A percentile compares a stretch with the other conserved stretches of the same genome.
Conservation (phyloP, 352 stramenopile genomes). For the Phytophthora melonis region DNA sequence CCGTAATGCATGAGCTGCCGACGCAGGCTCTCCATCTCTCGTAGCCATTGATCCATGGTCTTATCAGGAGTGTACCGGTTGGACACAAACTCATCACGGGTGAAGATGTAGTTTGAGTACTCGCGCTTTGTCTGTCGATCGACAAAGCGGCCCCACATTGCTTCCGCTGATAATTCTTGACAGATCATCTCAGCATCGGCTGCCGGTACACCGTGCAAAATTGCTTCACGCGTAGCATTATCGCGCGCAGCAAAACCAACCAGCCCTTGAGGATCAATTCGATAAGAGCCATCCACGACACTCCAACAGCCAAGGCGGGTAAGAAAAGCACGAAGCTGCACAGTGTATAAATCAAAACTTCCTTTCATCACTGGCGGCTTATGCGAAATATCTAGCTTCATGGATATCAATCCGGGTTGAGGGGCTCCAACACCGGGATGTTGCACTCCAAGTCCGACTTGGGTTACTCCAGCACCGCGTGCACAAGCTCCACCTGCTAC, state of each 20-base stretch:
- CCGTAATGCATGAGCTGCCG: no score
- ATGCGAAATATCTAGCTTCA: no score
- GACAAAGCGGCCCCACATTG: constrained; percentile 12
- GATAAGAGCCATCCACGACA: constrained; percentile 17
- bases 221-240: constrained; percentile 13
- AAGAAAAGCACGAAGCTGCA: no score
- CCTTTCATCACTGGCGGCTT: no score
- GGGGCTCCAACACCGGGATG: neutral
- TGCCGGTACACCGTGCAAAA: constrained; percentile 2
- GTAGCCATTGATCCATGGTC: no score
- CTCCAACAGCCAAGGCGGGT: no score
- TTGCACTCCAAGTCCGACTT: neutral
- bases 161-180: constrained; percentile 9
- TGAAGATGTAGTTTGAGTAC: constrained; percentile 23
- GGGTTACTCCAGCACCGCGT: neutral
- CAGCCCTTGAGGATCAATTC: neutral
- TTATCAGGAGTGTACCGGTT: no score
- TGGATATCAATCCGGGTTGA: neutral
- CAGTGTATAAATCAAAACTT: no score
- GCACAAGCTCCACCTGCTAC: neutral
- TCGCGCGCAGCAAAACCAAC: neutral
- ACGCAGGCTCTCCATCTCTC: no score
- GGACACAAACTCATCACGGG: no score
- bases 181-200: constrained; percentile 19
- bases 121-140: constrained; percentile 22